These are phyloP conservation scores for Dittrichia graveolens DNA, from an alignment of 129 eudicot genomes.

Conservation along the genomic window DNA sequence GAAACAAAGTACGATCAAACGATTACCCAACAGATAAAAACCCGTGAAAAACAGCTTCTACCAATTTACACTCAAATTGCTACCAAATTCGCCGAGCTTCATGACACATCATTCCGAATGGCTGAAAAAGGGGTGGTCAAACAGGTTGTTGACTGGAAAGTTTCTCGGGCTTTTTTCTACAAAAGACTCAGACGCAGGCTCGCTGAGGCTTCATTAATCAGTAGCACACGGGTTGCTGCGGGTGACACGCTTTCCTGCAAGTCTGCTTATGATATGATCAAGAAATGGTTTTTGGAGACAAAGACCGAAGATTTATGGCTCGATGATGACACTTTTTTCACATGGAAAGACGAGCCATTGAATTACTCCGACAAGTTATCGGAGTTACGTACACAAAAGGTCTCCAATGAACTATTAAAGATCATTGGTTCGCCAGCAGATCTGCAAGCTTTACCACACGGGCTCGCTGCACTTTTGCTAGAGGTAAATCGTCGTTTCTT, in stretches of 20 bases:
- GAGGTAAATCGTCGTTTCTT: constrained; percentile 44
- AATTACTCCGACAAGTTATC: constrained; percentile 62
- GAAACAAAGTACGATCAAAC: constrained; percentile 44
- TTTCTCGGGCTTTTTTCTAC: constrained; percentile 73
- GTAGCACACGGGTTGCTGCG: constrained; percentile 58
- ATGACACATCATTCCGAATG: constrained; percentile 90
- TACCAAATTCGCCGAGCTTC: constrained; percentile 90
- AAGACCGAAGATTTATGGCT: constrained; percentile 50
- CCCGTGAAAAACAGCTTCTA: constrained; percentile 87
- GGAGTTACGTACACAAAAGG: constrained; percentile 64
- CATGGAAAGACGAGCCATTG: constrained; percentile 60
- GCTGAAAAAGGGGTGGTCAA: constrained; percentile 82
- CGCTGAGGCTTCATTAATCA: constrained; percentile 58
- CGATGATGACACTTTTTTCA: constrained; percentile 70
- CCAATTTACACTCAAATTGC: constrained; percentile 97
- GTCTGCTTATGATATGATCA: constrained; percentile 63
- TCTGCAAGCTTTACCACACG: constrained; percentile 76
- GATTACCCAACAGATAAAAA: constrained; percentile 57
- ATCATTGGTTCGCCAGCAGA: constrained; percentile 58
- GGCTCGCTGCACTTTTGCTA: constrained; percentile 65
- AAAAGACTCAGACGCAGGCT: constrained; percentile 70
- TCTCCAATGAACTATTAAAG: constrained; percentile 53
- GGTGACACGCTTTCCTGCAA: constrained; percentile 66
- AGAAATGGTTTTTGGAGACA: constrained; percentile 66
- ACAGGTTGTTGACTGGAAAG: constrained; percentile 73